These are phyloP conservation scores for Breynia disticha DNA, from an alignment of 441 rosid species.

Conservation along the genomic window DNA sequence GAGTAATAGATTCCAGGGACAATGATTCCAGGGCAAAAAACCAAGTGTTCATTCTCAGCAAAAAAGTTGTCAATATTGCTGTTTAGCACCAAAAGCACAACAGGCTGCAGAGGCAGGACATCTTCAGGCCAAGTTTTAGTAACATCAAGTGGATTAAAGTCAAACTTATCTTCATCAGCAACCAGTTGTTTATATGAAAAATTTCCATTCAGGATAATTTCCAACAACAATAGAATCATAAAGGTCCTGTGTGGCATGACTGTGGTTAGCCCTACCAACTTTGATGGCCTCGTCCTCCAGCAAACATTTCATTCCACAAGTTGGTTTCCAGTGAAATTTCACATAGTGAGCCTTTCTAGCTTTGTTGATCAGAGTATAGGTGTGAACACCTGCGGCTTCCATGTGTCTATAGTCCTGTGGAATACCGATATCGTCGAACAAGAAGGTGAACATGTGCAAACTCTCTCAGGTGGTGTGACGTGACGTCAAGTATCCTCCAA, in stretches of 20 bases:
- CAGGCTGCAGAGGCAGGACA: constrained; percentile 76
- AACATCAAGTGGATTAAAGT: constrained; percentile 87
- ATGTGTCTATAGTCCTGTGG: constrained; percentile 82
- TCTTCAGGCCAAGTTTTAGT: constrained; percentile 97
- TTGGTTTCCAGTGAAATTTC: constrained; percentile 72
- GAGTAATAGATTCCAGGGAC: constrained; percentile 75
- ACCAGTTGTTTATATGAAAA: constrained; percentile 69
- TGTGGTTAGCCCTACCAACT: too few species aligned
- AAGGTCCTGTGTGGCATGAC: too few species aligned
- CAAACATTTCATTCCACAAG: constrained; percentile 58
- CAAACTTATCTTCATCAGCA: constrained; percentile 58
- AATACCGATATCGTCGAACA: constrained; percentile 71
- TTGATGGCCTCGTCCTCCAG: too few species aligned
- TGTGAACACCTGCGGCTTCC: constrained; percentile 63
- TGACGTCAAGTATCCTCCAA: constrained; percentile 71
- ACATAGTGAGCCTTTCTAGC: constrained; percentile 64
- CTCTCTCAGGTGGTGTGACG: constrained; percentile 76
- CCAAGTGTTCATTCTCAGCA: constrained; percentile 69
- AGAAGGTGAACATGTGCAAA: constrained; percentile 63
- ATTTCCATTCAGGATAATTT: constrained; percentile 80
- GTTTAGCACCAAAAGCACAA: constrained; percentile 77
- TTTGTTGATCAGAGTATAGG: constrained; percentile 58
- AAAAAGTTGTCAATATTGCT: constrained; percentile 79
- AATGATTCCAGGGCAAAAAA: constrained; percentile 62
- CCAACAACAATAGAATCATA: constrained; percentile 82